Evolutionary conservation across 2,329 filamentous ascomycete species (phyloP).

Genomic region (Fusarium sp.): DNA sequence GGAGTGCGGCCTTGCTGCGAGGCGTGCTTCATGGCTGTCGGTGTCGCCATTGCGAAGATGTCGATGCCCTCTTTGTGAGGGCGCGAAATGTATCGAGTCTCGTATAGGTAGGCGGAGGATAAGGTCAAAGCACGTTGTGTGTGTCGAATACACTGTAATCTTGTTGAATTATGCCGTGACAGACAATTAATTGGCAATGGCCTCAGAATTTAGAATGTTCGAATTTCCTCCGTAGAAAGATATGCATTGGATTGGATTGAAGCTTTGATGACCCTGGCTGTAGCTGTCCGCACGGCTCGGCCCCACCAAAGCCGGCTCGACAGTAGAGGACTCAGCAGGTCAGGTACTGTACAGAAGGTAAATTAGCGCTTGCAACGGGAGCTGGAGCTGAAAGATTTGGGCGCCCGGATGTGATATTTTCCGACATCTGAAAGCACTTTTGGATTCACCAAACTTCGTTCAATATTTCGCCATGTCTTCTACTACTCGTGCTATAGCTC

Average conservation of each 20-base stretch:
- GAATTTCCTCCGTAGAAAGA: background rate
- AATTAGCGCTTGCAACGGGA: background rate
- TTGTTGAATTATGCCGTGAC: background rate
- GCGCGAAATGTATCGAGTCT: constrained; percentile 12
- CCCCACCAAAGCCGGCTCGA: constrained; percentile 40
- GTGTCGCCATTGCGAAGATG: constrained; percentile 60
- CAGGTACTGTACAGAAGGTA: background rate
- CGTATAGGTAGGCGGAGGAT: background rate
- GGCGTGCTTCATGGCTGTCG: constrained; percentile 64
- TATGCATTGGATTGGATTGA: background rate
- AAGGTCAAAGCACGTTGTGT: background rate
- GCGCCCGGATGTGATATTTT: constrained; percentile 14
- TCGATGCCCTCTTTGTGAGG: constrained; percentile 31
- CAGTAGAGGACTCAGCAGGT: constrained; percentile 22
- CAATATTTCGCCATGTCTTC: background rate
- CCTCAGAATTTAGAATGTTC: constrained; percentile 6
- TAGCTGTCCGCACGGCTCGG: constrained; percentile 27
- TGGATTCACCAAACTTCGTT: background rate
- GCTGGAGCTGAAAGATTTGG: constrained; percentile 7
- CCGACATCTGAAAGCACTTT: constrained; percentile 3
- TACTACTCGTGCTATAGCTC: background rate
- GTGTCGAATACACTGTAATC: background rate
- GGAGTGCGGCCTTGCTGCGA: constrained; percentile 61
- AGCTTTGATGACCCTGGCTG: background rate
- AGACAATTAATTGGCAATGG: background rate